Conservation (phyloP, 2,329 filamentous ascomycete species). For the Teratosphaeriaceae sp. region DNA sequence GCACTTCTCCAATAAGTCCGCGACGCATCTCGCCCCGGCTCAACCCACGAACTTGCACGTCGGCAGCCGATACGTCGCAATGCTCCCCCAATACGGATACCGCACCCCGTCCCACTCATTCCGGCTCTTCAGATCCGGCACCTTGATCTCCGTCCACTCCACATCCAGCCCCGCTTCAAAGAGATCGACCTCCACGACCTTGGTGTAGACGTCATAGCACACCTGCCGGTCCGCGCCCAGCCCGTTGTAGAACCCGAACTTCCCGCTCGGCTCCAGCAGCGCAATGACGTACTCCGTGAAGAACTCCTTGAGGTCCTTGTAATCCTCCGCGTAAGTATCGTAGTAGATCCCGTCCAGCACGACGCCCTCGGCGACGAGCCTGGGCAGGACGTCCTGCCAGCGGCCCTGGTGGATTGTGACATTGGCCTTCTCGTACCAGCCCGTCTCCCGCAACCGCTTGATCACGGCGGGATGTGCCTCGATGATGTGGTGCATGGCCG, state of each 20-base stretch:
- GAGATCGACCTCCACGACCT: constrained; percentile 82
- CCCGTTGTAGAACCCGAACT: constrained; percentile 62
- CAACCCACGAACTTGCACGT: constrained; percentile 67
- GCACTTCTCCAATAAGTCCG: no score
- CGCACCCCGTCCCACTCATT: constrained; percentile 85
- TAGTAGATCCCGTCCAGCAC: constrained; percentile 67
- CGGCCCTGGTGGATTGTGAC: constrained; percentile 43
- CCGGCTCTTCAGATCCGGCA: constrained; percentile 63
- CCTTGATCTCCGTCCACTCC: constrained; percentile 72
- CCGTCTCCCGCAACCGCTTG: constrained; percentile 39
- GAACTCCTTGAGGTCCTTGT: constrained; percentile 75
- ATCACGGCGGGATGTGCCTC: constrained; percentile 47
- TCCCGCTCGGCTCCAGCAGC: constrained; percentile 56
- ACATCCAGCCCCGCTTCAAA: constrained; percentile 84
- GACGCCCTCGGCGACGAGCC: constrained; percentile 36
- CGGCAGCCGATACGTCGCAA: constrained; percentile 70
- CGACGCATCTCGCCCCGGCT: no score
- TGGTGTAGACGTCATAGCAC: constrained; percentile 94
- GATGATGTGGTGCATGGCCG: constrained; percentile 43
- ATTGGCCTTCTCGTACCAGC: constrained; percentile 43
- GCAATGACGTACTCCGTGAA: constrained; percentile 82
- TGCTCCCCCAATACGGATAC: constrained; percentile 74
- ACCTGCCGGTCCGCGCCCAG: constrained; percentile 87
- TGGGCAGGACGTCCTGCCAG: constrained; percentile 45
- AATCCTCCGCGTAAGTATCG: constrained; percentile 95